Percentiles rank a stretch among this genome's conserved stretches.
phyloP scores from a whole-genome alignment of 306 rosid genomes.

The Senna siamea region DNA sequence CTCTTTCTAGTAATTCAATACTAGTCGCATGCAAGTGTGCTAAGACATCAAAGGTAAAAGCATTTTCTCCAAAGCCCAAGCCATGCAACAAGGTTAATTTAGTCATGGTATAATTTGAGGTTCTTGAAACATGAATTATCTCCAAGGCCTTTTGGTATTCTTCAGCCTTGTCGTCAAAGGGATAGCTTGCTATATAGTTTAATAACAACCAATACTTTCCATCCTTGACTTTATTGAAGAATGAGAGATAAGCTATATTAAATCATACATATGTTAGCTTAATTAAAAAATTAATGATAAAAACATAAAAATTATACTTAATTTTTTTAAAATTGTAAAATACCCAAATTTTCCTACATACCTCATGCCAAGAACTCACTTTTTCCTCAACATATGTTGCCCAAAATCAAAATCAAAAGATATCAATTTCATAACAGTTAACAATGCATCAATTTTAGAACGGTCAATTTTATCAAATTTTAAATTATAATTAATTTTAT shows the following conservation, averaged over 20 bases:
- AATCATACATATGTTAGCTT: too few relatives aligned
- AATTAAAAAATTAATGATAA: too few relatives aligned
- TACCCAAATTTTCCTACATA: constrained; percentile 64
- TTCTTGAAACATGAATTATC: constrained; percentile 47
- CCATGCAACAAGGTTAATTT: constrained; percentile 71
- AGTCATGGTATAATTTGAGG: constrained; percentile 50
- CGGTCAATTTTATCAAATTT: too few relatives aligned
- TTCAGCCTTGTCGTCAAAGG: constrained; percentile 47
- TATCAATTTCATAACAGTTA: constrained; percentile 54
- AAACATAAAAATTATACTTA: too few relatives aligned
- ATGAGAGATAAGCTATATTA: too few relatives aligned
- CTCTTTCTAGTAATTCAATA: constrained; percentile 54
- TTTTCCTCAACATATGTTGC: constrained; percentile 58
- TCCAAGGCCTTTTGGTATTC: constrained; percentile 48
- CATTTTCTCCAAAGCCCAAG: constrained; percentile 82
- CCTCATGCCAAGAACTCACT: constrained; percentile 60
- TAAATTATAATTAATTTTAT: too few relatives aligned
- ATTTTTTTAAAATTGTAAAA: constrained; percentile 71
- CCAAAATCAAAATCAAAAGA: constrained; percentile 58
- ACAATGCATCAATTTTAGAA: too few relatives aligned
- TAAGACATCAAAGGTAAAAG: constrained; percentile 54
- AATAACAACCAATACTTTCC: constrained; percentile 58
- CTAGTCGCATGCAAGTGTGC: constrained; percentile 58
- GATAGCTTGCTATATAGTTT: constrained; percentile 42
- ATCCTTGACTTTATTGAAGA: constrained; percentile 56